Base-by-base conservation (phyloP, 352 stramenopile species). In the Thraustotheca clavata region DNA sequence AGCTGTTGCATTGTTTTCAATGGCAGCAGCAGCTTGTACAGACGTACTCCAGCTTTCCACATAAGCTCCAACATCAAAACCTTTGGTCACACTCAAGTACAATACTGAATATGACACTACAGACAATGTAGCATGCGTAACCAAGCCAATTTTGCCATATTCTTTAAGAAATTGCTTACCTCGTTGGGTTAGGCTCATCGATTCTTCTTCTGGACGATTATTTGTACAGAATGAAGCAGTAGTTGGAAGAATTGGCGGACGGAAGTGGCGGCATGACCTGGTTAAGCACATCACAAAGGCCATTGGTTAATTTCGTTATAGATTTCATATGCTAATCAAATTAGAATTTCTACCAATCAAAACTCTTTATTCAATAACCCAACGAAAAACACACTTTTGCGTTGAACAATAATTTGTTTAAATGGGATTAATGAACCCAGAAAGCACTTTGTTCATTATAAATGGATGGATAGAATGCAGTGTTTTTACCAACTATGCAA, bases 131-230 rank as follows among this genome's bases (percentile, higher is more conserved):
- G 86, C 71, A 66, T 94, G 82, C 54, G 84, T 91, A 49, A 72
- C 76, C 32, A 94, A 73, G 24, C 84, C 84, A 6, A 94, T 83
- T 34, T 73, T 80, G 12, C 84, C 84, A 62, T 94, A 94, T 69
- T 89, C 82, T 54, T 87, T 73, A 16, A 80, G 81, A 62, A 94
- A 94, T 27, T 74, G 86, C 72, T 94, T 89, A 59, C 78, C 80
- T 39, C 81, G 79, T 59, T 88, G 72, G 36, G 71, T 72, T 79
- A 80, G 91, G 36, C 70, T 73, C 52, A 39, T 14, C 11, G 43
- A 50, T 33, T 68, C 47, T 26, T 62, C 34, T 2, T 4, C 8
- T 22, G 50, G 29, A 60, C 33, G 6, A 20, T 16, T 14, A 8
- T 49, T 26, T 4, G 20, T n/a, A 14, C 22, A 35, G 9, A 52